These are phyloP conservation scores for Blastocystis sp. DNA, from an alignment of 352 stramenopile genomes.

Conservation along the genomic window DNA sequence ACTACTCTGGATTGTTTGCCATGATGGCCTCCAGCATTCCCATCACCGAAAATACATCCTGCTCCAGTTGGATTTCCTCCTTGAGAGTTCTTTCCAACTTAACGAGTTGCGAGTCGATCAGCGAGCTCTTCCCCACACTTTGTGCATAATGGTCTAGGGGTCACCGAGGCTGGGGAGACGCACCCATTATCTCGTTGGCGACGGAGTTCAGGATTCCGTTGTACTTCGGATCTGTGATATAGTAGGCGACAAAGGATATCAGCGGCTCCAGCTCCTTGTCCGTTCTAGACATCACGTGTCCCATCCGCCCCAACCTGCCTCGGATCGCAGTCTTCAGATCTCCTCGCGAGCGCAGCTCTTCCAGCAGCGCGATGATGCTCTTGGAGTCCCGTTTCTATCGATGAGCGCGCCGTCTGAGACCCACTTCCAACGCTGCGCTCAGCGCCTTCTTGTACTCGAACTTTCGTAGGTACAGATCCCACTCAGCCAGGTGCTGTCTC, in stretches of 20 bases:
- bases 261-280: constrained; percentile 50
- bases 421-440: constrained; percentile 9
- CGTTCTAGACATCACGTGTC: not conserved
- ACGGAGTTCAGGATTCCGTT: not conserved
- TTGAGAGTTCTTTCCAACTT: not conserved
- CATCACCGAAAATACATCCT: not conserved
- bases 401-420: not conserved
- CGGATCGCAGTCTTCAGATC: not conserved
- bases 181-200: not conserved
- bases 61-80: not conserved
- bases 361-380: not conserved
- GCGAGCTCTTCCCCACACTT: not conserved
- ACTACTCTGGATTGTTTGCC: not conserved
- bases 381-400: not conserved
- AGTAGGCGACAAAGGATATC: constrained; percentile 8
- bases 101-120: constrained; percentile 27
- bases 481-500: not conserved
- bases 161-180: not conserved
- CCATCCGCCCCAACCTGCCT: not conserved
- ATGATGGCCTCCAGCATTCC: not conserved
- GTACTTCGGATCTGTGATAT: constrained; percentile 18
- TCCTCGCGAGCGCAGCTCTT: constrained; percentile 11
- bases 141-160: not conserved
- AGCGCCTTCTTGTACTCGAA: constrained; percentile 58
- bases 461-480: constrained; percentile 13